phyloP scores from a whole-genome alignment of 306 rosid genomes.

The Amphicarpaea edgeworthii region DNA sequence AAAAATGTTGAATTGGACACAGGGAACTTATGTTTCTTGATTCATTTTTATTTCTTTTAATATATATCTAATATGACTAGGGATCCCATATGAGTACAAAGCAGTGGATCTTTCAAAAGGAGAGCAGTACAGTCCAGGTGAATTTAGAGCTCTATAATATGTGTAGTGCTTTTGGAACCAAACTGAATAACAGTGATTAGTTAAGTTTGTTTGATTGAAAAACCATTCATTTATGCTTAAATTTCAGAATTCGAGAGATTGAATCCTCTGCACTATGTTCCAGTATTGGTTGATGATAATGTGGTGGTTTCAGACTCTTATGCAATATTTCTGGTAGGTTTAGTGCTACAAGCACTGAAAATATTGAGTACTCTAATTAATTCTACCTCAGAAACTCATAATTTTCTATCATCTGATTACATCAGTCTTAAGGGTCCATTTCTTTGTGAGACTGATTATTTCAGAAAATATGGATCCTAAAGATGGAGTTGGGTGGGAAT shows the following conservation, averaged over 20 bases:
- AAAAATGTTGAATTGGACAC: neutral
- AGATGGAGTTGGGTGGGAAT: constrained; percentile 11
- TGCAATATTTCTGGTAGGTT: constrained; percentile 61
- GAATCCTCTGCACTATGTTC: constrained; percentile 60
- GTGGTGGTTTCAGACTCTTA: constrained; percentile 57
- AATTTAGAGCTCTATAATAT: constrained; percentile 16
- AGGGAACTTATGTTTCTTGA: neutral
- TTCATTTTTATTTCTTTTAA: neutral
- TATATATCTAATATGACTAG: constrained; percentile 29
- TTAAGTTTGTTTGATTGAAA: constrained; percentile 10
- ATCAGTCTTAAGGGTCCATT: neutral
- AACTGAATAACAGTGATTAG: neutral
- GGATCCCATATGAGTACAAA: constrained; percentile 54
- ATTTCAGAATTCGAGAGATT: constrained; percentile 60
- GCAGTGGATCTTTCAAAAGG: constrained; percentile 51
- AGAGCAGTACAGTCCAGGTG: constrained; percentile 61
- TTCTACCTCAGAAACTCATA: neutral
- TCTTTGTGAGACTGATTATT: constrained; percentile 20
- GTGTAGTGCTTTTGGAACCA: neutral
- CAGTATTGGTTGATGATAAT: constrained; percentile 60
- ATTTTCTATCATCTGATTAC: neutral
- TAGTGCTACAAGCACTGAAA: constrained; percentile 28
- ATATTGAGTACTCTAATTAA: constrained; percentile 8
- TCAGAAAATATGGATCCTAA: neutral
- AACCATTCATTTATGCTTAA: constrained; percentile 6